A percentile compares a stretch with the other conserved stretches of the same genome.
Evolutionary conservation across 495 filamentous ascomycete genomes (phyloP).

Genomic region (Jackrogersella minutella): DNA sequence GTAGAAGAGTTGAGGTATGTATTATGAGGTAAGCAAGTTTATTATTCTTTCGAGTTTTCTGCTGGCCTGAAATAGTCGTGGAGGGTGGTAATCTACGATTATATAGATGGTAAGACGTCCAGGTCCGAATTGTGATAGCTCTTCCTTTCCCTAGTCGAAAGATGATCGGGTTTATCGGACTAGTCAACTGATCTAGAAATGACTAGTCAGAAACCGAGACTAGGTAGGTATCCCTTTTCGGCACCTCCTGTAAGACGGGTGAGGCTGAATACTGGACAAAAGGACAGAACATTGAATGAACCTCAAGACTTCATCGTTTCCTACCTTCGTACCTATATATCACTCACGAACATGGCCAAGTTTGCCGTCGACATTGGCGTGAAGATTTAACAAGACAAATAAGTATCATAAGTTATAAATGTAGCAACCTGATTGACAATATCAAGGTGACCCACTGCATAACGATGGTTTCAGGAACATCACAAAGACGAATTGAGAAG

Average conservation of each 20-base stretch:
- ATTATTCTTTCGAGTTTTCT: not conserved
- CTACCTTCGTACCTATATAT: not conserved
- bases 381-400: no score
- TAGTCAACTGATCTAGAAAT: slow-evolving; percentile 29
- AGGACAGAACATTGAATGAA: slow-evolving; percentile 52
- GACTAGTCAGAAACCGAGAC: slow-evolving; percentile 30
- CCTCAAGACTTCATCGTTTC: slow-evolving; percentile 17
- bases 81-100: slow-evolving; percentile 1
- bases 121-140: slow-evolving; percentile 9
- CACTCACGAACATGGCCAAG: not conserved
- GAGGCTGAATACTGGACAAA: slow-evolving; percentile 48
- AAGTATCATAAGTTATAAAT: no score
- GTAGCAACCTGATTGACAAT: slow-evolving; percentile 1
- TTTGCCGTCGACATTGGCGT: no score
- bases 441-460: not conserved
- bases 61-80: not conserved
- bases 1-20: not conserved
- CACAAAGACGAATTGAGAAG: slow-evolving; percentile 21
- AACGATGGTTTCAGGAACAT: not conserved
- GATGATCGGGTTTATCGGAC: slow-evolving; percentile 6
- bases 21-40: not conserved
- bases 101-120: slow-evolving; percentile 13
- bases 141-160: slow-evolving; percentile 3
- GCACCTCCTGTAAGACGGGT: slow-evolving; percentile 54
- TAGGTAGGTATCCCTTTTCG: slow-evolving; percentile 48